A percentile compares a stretch with the other conserved stretches of the same genome.
Conservation (phyloP, 805 yeast species). For the Ogataea methylovora region DNA sequence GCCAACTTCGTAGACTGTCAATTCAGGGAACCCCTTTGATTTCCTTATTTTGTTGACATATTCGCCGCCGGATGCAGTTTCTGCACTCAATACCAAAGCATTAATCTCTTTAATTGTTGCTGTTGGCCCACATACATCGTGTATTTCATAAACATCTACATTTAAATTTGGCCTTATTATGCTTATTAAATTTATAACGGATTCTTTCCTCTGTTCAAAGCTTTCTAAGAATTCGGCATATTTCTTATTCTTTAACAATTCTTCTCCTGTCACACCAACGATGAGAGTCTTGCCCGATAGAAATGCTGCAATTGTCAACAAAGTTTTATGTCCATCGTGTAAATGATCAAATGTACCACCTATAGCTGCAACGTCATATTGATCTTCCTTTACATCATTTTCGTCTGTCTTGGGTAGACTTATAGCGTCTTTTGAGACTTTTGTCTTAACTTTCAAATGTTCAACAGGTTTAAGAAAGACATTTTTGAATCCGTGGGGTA, state of each 20-base stretch:
- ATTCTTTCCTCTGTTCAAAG: slow-evolving; percentile 40
- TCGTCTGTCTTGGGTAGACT: not conserved
- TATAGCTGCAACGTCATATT: slow-evolving; percentile 40
- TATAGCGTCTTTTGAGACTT: no score
- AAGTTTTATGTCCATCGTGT: slow-evolving; percentile 90
- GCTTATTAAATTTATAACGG: slow-evolving; percentile 42
- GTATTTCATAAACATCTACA: slow-evolving; percentile 53
- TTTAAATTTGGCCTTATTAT: slow-evolving; percentile 36
- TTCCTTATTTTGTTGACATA: slow-evolving; percentile 60
- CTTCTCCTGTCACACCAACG: slow-evolving; percentile 78
- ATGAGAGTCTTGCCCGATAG: slow-evolving; percentile 49
- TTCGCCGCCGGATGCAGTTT: slow-evolving; percentile 69
- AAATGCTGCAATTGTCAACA: slow-evolving; percentile 66
- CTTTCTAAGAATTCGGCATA: slow-evolving; percentile 57
- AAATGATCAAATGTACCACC: slow-evolving; percentile 98
- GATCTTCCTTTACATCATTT: not conserved
- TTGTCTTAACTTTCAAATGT: no score
- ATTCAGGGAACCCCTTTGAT: slow-evolving; percentile 43
- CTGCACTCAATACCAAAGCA: slow-evolving; percentile 74
- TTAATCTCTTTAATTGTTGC: slow-evolving; percentile 67
- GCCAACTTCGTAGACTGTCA: slow-evolving; percentile 47
- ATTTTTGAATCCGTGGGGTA: no score
- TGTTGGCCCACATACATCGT: slow-evolving; percentile 93
- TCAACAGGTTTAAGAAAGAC: no score
- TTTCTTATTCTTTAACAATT: slow-evolving; percentile 67